A percentile compares a stretch with the other conserved stretches of the same genome.
These are phyloP conservation scores for Populus tomentosa DNA, from an alignment of 441 rosid genomes.

Conservation along the genomic window DNA sequence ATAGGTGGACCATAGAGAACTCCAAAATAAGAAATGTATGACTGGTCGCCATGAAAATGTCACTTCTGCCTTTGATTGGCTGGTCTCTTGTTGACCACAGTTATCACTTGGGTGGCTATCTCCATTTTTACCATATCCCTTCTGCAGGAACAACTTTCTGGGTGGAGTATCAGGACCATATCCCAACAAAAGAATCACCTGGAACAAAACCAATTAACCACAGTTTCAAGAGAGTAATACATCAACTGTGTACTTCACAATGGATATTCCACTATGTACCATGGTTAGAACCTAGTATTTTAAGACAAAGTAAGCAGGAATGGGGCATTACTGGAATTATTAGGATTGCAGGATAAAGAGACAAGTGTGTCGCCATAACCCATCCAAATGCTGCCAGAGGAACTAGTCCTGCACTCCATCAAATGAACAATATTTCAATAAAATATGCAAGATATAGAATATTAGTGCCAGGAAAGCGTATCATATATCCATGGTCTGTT, in stretches of 20 bases:
- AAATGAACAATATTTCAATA: constrained; percentile 14
- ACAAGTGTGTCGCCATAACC: constrained; percentile 85
- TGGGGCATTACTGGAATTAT: constrained; percentile 59
- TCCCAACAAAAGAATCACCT: constrained; percentile 74
- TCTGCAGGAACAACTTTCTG: constrained; percentile 51
- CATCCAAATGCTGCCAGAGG: constrained; percentile 94
- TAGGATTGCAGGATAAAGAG: constrained; percentile 78
- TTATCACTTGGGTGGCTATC: constrained; percentile 27
- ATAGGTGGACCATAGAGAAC: constrained; percentile 61
- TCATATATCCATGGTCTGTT: background rate
- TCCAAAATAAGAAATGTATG: constrained; percentile 60
- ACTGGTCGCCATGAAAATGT: constrained; percentile 61
- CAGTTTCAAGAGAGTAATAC: background rate
- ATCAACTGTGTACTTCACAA: background rate
- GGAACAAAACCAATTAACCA: constrained; percentile 26
- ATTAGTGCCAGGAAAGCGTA: background rate
- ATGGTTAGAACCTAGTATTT: constrained; percentile 8
- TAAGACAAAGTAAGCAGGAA: background rate
- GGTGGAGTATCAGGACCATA: constrained; percentile 89
- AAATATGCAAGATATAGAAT: background rate
- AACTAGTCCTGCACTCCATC: constrained; percentile 50
- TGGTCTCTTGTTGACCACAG: constrained; percentile 21
- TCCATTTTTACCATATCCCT: constrained; percentile 26
- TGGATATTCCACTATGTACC: background rate
- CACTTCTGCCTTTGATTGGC: constrained; percentile 21